These are phyloP conservation scores for Pestalotiopsis sp. DNA, from an alignment of 2,329 filamentous ascomycete species.

Conservation along the genomic window DNA sequence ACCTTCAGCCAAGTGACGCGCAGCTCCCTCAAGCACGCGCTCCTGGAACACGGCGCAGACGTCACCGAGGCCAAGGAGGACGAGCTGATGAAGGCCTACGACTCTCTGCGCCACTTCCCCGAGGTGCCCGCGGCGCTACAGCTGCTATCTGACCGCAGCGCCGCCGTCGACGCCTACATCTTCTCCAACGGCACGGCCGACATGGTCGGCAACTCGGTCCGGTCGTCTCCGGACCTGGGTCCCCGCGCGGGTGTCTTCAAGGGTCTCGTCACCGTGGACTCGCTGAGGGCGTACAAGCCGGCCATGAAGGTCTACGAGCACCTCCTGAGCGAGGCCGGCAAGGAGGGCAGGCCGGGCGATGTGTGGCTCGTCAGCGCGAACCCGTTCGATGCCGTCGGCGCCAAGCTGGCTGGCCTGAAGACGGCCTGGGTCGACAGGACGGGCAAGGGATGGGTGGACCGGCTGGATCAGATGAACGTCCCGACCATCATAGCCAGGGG, in stretches of 20 bases:
- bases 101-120: constrained; percentile 63
- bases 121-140: constrained; percentile 61
- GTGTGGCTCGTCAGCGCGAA: constrained; percentile 75
- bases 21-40: constrained; percentile 63
- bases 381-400: constrained; percentile 72
- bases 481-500: constrained; percentile 58
- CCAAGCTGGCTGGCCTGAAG: constrained; percentile 60
- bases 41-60: constrained; percentile 55
- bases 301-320: constrained; percentile 62
- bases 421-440: constrained; percentile 68
- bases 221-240: constrained; percentile 56
- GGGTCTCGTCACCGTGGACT: constrained; percentile 63
- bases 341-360: constrained; percentile 42
- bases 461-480: constrained; percentile 46
- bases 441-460: constrained; percentile 67
- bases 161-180: constrained; percentile 54
- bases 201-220: constrained; percentile 65
- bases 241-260: constrained; percentile 49
- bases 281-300: constrained; percentile 65
- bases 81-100: constrained; percentile 63
- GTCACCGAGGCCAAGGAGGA: constrained; percentile 46
- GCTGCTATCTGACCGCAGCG: constrained; percentile 38
- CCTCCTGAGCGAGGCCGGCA: constrained; percentile 52
- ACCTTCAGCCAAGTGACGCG: constrained; percentile 65
- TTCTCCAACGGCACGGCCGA: constrained; percentile 70